These are phyloP conservation scores for Silene conica DNA, from an alignment of 148 eudicot species.

Conservation along the genomic window DNA sequence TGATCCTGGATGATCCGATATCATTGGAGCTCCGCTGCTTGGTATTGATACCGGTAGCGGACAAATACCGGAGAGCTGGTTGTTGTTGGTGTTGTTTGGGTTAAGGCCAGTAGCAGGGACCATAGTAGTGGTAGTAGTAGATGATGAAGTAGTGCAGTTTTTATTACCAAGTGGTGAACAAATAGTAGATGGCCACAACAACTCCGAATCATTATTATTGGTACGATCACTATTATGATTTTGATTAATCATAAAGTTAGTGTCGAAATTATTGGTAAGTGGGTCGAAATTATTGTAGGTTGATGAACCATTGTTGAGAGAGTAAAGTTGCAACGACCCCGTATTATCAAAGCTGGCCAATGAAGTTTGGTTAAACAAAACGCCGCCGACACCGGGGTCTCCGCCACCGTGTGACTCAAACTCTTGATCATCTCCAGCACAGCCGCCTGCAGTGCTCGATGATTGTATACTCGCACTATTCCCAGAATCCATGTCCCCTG, in stretches of 20 bases:
- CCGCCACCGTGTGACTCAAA: constrained; percentile 40
- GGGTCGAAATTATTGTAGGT: constrained; percentile 14
- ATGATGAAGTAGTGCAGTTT: neutral
- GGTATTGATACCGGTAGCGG: neutral
- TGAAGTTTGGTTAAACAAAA: constrained; percentile 22
- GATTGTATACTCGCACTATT: constrained; percentile 67
- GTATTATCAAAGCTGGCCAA: constrained; percentile 1
- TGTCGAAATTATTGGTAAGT: constrained; percentile 5
- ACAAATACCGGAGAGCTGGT: neutral
- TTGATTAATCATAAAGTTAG: constrained; percentile 26
- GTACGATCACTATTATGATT: neutral
- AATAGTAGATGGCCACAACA: constrained; percentile 35
- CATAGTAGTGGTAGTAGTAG: neutral
- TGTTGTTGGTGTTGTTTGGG: neutral
- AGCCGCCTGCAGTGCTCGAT: constrained; percentile 33
- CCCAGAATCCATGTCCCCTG: constrained; percentile 56
- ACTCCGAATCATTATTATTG: constrained; percentile 22
- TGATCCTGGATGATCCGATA: neutral
- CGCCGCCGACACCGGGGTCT: neutral
- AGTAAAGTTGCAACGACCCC: constrained; percentile 23
- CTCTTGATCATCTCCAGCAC: constrained; percentile 54
- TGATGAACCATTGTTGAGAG: too few species aligned
- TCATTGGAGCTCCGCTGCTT: neutral
- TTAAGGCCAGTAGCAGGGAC: neutral
- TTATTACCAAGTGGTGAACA: neutral